Conservation (phyloP, 306 rosid species). For the Castanea sativa region DNA sequence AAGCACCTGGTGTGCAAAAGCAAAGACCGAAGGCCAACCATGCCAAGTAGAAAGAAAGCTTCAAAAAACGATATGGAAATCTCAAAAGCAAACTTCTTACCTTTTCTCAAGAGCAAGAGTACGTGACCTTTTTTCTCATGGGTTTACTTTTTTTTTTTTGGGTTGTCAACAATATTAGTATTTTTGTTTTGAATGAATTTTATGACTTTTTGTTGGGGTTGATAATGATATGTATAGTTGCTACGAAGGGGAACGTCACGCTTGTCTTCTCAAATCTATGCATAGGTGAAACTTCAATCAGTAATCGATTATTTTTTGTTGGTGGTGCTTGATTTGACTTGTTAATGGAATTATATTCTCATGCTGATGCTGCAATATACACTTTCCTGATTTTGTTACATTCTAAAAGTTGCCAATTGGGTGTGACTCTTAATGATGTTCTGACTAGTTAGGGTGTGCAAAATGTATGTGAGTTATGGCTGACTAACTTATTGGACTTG, state of each 20-base stretch:
- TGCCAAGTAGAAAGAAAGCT: background rate
- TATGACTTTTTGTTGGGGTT: background rate
- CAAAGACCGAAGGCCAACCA: background rate
- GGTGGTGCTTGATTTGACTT: background rate
- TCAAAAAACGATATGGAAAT: background rate
- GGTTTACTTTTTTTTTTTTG: background rate
- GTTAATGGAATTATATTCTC: background rate
- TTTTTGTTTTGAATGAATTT: background rate
- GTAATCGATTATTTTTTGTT: background rate
- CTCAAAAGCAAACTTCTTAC: background rate
- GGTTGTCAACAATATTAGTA: too few relatives aligned
- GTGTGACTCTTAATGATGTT: background rate
- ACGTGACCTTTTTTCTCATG: background rate
- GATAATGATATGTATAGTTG: slow-evolving; percentile 28
- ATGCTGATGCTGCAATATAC: too few relatives aligned
- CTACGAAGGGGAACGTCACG: slow-evolving; percentile 61
- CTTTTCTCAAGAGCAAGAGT: background rate
- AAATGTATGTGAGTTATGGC: background rate
- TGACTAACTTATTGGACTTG: background rate
- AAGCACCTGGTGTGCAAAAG: background rate
- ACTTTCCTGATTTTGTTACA: background rate
- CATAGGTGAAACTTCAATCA: slow-evolving; percentile 38
- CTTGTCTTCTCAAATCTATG: slow-evolving; percentile 52
- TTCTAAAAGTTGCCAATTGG: background rate
- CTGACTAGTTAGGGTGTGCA: background rate